Evolutionary conservation across 2,329 filamentous ascomycete genomes (phyloP).

Genomic region (Didymella exigua): DNA sequence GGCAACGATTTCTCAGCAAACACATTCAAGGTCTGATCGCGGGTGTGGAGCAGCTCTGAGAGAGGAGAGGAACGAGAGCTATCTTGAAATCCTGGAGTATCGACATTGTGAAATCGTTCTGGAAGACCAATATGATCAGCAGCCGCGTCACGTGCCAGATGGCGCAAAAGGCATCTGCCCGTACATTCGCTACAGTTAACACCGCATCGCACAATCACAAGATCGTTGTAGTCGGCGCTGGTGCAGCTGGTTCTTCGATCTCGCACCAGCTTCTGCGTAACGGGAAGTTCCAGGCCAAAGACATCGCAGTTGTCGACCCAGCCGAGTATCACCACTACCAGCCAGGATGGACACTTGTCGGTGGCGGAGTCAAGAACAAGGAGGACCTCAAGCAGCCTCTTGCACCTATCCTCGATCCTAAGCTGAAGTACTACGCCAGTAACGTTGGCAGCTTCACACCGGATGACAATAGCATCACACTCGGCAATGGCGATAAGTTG

Average conservation of each 20-base stretch:
- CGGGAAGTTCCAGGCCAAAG: slow-evolving; percentile 62
- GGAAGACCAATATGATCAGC: slow-evolving; percentile 9
- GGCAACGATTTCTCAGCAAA: slow-evolving; percentile 9
- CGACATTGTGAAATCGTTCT: background rate
- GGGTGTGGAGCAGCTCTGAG: background rate
- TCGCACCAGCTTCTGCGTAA: slow-evolving; percentile 70
- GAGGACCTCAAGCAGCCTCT: slow-evolving; percentile 62
- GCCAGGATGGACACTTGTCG: slow-evolving; percentile 72
- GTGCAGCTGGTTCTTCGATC: slow-evolving; percentile 68
- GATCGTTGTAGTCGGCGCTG: slow-evolving; percentile 70
- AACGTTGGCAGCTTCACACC: slow-evolving; percentile 60
- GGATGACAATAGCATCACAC: slow-evolving; percentile 61
- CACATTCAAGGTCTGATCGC: background rate
- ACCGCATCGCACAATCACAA: slow-evolving; percentile 59
- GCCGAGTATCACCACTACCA: slow-evolving; percentile 70
- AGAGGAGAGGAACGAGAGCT: background rate
- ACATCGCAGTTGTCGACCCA: slow-evolving; percentile 70
- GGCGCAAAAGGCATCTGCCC: slow-evolving; percentile 12
- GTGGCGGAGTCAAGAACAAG: slow-evolving; percentile 68
- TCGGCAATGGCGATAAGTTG: slow-evolving; percentile 62
- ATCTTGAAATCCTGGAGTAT: background rate
- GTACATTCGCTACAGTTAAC: slow-evolving; percentile 31
- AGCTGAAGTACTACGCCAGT: slow-evolving; percentile 65
- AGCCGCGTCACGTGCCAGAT: slow-evolving; percentile 18
- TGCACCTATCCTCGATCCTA: slow-evolving; percentile 60